Percentiles rank a stretch among this genome's conserved stretches.
Conservation (phyloP, 176 grass and related monocot species). For the Triticum timopheevii region DNA sequence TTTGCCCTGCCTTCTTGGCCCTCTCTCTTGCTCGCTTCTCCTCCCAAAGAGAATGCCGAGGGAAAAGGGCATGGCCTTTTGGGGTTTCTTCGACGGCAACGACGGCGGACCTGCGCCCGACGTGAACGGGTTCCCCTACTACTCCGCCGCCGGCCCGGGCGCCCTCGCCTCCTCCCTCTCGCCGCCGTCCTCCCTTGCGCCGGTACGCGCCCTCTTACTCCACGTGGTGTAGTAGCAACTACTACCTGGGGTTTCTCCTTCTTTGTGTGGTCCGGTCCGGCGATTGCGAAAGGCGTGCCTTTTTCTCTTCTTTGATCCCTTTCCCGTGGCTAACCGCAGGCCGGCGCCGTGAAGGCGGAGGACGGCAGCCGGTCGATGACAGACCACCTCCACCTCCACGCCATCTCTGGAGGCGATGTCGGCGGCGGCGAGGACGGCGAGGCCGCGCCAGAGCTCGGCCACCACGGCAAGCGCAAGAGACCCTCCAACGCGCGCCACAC, state of each 20-base stretch:
- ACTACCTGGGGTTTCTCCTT: not conserved
- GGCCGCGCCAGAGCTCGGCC: conserved; percentile 39
- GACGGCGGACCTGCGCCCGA: not conserved
- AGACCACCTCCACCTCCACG: conserved; percentile 47
- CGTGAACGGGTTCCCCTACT: conserved; percentile 17
- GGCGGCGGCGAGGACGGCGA: conserved; percentile 6
- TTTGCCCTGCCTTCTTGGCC: not conserved
- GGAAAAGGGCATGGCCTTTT: conserved; percentile 35
- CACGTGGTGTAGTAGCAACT: no score
- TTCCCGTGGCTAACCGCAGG: conserved; percentile 17
- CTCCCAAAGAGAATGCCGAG: not conserved
- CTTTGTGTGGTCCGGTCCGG: not conserved
- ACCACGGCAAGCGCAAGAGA: conserved; percentile 65
- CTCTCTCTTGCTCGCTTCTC: not conserved
- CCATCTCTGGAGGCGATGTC: not conserved
- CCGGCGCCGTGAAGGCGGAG: conserved; percentile 25
- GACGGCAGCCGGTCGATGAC: conserved; percentile 56
- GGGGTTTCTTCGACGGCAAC: conserved; percentile 37
- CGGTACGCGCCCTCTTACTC: conserved; percentile 27
- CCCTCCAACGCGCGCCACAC: conserved; percentile 72
- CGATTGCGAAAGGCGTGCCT: not conserved
- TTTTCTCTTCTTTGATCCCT: not conserved
- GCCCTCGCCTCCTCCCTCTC: conserved; percentile 42
- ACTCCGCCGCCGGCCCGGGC: not conserved
- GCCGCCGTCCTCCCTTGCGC: conserved; percentile 44